These are phyloP conservation scores for Eucalyptus dawsonii DNA, from an alignment of 345 rosid species.

Conservation along the genomic window DNA sequence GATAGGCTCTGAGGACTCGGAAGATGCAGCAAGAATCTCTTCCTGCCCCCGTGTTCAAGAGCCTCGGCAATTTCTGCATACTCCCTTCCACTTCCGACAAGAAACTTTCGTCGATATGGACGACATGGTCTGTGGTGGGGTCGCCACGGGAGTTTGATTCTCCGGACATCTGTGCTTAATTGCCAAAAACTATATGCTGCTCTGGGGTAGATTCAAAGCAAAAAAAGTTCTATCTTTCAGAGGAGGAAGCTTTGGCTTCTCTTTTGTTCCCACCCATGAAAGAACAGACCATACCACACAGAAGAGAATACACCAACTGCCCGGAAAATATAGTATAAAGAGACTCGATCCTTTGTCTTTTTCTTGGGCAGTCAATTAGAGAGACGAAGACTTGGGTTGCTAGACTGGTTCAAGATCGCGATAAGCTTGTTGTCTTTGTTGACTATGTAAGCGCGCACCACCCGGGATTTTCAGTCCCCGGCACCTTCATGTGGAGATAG, in stretches of 20 bases:
- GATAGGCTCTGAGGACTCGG: slow-evolving; percentile 22
- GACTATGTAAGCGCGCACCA: not conserved
- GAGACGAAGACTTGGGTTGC: not conserved
- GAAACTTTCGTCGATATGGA: not conserved
- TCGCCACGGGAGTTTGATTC: not conserved
- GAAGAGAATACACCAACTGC: not conserved
- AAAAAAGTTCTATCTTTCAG: not conserved
- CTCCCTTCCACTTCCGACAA: not conserved
- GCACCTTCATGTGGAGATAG: no score
- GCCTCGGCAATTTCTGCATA: slow-evolving; percentile 19
- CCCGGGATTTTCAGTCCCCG: no score
- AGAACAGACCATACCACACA: not conserved
- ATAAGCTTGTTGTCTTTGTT: not conserved
- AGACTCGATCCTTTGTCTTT: not conserved
- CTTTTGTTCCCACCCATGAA: not conserved
- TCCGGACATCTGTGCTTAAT: not conserved
- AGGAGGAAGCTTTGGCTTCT: not conserved
- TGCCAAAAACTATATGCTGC: not conserved
- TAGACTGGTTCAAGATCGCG: no score
- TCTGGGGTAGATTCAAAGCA: not conserved
- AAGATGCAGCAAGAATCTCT: slow-evolving; percentile 31
- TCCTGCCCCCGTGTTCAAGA: slow-evolving; percentile 19
- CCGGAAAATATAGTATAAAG: not conserved
- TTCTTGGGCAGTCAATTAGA: not conserved
- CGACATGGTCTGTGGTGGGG: not conserved